These are phyloP conservation scores for Saccharomyces mikatae DNA, from an alignment of 805 yeast species.

Conservation along the genomic window DNA sequence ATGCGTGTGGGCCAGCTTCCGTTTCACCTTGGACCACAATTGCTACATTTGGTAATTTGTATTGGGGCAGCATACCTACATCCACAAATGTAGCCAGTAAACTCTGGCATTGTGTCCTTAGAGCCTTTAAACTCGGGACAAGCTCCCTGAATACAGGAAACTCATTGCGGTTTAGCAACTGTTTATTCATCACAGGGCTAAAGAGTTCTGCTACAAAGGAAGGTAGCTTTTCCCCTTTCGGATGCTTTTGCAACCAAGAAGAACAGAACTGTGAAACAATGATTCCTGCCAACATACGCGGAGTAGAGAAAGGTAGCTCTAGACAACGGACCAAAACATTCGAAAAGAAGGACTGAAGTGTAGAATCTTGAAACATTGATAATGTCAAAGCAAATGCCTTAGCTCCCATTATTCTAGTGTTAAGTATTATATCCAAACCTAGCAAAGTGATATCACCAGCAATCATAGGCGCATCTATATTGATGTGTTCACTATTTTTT, in stretches of 20 bases:
- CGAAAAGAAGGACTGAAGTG: slow-evolving; percentile 35
- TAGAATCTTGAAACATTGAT: slow-evolving; percentile 39
- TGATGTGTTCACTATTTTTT: slow-evolving; percentile 52
- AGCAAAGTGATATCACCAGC: slow-evolving; percentile 85
- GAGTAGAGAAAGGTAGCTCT: slow-evolving; percentile 65
- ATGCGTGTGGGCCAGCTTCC: slow-evolving; percentile 91
- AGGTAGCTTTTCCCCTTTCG: slow-evolving; percentile 18
- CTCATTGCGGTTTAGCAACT: slow-evolving; percentile 21
- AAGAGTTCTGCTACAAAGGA: slow-evolving; percentile 25
- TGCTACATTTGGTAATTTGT: slow-evolving; percentile 73
- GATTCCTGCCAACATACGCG: slow-evolving; percentile 62
- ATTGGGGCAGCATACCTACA: slow-evolving; percentile 61
- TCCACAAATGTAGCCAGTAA: slow-evolving; percentile 70
- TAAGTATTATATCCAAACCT: slow-evolving; percentile 63
- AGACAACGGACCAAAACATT: slow-evolving; percentile 36
- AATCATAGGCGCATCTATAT: slow-evolving; percentile 88
- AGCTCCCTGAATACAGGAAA: slow-evolving; percentile 62
- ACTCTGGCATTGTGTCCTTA: slow-evolving; percentile 82
- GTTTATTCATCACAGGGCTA: slow-evolving; percentile 33
- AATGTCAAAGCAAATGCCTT: slow-evolving; percentile 63
- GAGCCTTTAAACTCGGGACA: slow-evolving; percentile 75
- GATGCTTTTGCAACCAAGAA: slow-evolving; percentile 13
- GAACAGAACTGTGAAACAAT: slow-evolving; percentile 62
- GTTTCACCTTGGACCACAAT: slow-evolving; percentile 88
- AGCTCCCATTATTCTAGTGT: slow-evolving; percentile 71